Evolutionary conservation across 192 early-diverging fungal genomes (phyloP).

Genomic region (Podila epicladia): DNA sequence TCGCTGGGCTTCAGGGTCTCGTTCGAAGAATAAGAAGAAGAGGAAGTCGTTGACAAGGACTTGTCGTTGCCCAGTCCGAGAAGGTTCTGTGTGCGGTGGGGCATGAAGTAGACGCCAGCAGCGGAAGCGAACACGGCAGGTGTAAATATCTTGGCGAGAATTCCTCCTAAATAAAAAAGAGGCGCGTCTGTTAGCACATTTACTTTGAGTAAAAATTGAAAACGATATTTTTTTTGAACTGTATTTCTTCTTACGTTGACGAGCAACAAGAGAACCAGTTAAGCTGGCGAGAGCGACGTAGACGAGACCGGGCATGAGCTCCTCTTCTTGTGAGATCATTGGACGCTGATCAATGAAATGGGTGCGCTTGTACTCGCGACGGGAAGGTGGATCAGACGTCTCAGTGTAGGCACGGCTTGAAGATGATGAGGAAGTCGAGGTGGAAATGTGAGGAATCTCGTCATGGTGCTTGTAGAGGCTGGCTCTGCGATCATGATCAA

Average conservation of each 20-base stretch:
- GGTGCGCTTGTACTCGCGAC: neutral
- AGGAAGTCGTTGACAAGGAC: neutral
- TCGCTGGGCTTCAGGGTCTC: slow-evolving; percentile 1
- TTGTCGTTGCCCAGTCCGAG: slow-evolving; percentile 15
- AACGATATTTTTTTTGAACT: neutral
- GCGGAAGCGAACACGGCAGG: slow-evolving; percentile 22
- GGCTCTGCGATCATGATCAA: slow-evolving; percentile 4
- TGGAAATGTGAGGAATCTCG: neutral
- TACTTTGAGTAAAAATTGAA: no score
- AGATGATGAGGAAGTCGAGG: neutral
- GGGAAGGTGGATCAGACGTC: neutral
- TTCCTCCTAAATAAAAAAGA: neutral
- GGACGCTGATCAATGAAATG: slow-evolving; percentile 7
- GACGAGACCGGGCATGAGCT: slow-evolving; percentile 38
- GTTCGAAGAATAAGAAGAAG: slow-evolving; percentile 3
- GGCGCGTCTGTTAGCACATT: neutral
- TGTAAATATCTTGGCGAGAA: neutral
- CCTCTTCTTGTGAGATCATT: slow-evolving; percentile 30
- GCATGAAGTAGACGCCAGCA: slow-evolving; percentile 15
- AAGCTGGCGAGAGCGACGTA: slow-evolving; percentile 33
- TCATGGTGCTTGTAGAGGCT: neutral
- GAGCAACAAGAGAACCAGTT: slow-evolving; percentile 13
- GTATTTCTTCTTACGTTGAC: slow-evolving; percentile 5
- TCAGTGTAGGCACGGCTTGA: neutral
- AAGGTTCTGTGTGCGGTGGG: slow-evolving; percentile 16